Percentiles rank a stretch among this genome's conserved stretches.
Conservation (phyloP, 495 filamentous ascomycete species). For the Xylona heveae region DNA sequence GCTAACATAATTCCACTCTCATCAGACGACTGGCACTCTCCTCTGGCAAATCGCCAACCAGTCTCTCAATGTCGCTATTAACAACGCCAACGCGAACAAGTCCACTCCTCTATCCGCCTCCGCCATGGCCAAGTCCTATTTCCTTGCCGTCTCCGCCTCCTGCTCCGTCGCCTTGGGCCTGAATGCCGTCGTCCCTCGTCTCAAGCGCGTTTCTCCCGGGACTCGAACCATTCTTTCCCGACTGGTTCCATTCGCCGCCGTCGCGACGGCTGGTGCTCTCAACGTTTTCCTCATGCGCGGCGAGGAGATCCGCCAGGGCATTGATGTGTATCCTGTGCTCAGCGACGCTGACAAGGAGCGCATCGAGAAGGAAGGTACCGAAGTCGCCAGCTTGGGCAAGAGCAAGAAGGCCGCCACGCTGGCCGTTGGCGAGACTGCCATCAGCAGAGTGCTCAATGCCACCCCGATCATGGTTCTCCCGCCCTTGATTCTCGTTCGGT, state of each 20-base stretch:
- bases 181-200: conserved; percentile 67
- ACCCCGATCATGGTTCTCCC: conserved; percentile 95
- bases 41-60: conserved; percentile 95
- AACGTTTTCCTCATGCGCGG: conserved; percentile 97
- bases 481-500: conserved; percentile 56
- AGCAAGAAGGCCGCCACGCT: conserved; percentile 67
- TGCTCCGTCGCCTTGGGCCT: conserved; percentile 89
- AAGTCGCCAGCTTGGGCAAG: conserved; percentile 54
- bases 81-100: conserved; percentile 93
- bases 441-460: conserved; percentile 74
- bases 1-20: too few relatives aligned
- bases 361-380: conserved; percentile 34
- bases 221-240: conserved; percentile 54
- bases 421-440: conserved; percentile 79
- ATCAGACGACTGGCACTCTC: conserved; percentile 63
- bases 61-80: conserved; percentile 93
- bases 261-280: conserved; percentile 69
- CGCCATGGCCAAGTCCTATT: conserved; percentile 72
- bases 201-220: conserved; percentile 51
- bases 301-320: conserved; percentile 80
- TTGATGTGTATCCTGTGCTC: conserved; percentile 76
- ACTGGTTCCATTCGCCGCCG: conserved; percentile 86
- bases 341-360: conserved; percentile 30
- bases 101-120: conserved; percentile 62
- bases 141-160: conserved; percentile 75